phyloP scores from a whole-genome alignment of 768 basidiomycete genomes.

The Pleurotus cornucopiae region DNA sequence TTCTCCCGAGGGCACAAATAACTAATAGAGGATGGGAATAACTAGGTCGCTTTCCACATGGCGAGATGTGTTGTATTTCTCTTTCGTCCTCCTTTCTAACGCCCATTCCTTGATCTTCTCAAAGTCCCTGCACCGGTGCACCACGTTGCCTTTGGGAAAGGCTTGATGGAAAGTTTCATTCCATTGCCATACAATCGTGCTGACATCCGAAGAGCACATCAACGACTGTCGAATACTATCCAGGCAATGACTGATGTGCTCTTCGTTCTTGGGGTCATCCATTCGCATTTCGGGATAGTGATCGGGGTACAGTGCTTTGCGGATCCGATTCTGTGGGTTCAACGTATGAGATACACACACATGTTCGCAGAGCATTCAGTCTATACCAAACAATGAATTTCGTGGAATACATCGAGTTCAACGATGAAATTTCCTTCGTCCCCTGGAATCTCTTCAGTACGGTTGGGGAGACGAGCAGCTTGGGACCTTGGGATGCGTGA shows the following conservation, averaged over 20 bases:
- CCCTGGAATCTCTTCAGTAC: slow-evolving; percentile 16
- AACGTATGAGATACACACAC: no score
- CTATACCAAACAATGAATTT: slow-evolving; percentile 20
- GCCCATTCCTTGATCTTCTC: slow-evolving; percentile 17
- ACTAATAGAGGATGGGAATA: slow-evolving; percentile 38
- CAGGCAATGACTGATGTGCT: slow-evolving; percentile 19
- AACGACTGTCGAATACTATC: slow-evolving; percentile 16
- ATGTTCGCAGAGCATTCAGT: not conserved
- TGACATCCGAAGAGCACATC: slow-evolving; percentile 18
- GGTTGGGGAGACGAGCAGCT: slow-evolving; percentile 16
- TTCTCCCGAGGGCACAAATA: not conserved
- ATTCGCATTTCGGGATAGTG: slow-evolving; percentile 9
- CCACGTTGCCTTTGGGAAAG: not conserved
- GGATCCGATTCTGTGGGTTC: slow-evolving; percentile 13
- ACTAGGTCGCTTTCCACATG: slow-evolving; percentile 14
- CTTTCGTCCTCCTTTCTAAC: slow-evolving; percentile 6
- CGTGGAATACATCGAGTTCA: slow-evolving; percentile 21
- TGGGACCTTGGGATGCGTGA: slow-evolving; percentile 15
- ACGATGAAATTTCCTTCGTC: slow-evolving; percentile 17
- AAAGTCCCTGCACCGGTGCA: slow-evolving; percentile 16
- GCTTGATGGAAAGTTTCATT: slow-evolving; percentile 3
- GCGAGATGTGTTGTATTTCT: slow-evolving; percentile 2
- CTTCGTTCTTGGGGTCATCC: slow-evolving; percentile 2
- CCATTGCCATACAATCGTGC: slow-evolving; percentile 19
- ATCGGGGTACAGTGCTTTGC: slow-evolving; percentile 11